Conservation (phyloP, 768 basidiomycete species). For the Suillus ampliporus region DNA sequence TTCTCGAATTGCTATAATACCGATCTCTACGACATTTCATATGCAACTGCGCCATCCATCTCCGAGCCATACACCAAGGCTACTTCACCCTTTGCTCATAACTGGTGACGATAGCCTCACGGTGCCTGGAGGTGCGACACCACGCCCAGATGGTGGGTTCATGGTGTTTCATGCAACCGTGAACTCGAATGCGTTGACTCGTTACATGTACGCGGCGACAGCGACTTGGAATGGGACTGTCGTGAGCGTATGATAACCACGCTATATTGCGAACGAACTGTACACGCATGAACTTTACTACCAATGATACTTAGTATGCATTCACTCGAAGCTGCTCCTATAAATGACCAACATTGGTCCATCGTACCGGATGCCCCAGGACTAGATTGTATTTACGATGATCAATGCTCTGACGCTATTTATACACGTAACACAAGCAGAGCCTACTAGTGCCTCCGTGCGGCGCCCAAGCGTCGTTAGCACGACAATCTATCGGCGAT, state of each 20-base stretch:
- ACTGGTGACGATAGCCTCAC: constrained; percentile 22
- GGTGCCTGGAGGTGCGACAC: constrained; percentile 26
- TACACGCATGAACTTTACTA: background rate
- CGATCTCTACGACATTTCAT: constrained; percentile 33
- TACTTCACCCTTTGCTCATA: constrained; percentile 27
- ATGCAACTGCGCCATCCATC: constrained; percentile 34
- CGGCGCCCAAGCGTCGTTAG: no score
- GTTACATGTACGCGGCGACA: constrained; percentile 20
- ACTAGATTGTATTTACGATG: no score
- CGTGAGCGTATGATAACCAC: constrained; percentile 11
- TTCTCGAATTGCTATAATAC: constrained; percentile 35
- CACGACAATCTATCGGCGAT: no score
- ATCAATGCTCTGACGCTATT: no score
- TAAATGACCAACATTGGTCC: background rate
- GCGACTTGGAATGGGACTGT: constrained; percentile 14
- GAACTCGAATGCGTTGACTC: constrained; percentile 16
- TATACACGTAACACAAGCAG: no score
- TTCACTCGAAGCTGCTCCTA: background rate
- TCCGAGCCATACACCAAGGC: constrained; percentile 39
- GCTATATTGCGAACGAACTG: background rate
- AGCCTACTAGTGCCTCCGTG: no score
- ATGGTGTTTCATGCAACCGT: constrained; percentile 22
- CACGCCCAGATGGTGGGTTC: constrained; percentile 16
- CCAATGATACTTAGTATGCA: no score
- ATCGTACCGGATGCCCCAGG: background rate